Evolutionary conservation across 2,329 filamentous ascomycete genomes (phyloP), one percentile per base, ranked within the genome.

Genomic region (Paraphaeosphaeria sporulosa): DNA sequence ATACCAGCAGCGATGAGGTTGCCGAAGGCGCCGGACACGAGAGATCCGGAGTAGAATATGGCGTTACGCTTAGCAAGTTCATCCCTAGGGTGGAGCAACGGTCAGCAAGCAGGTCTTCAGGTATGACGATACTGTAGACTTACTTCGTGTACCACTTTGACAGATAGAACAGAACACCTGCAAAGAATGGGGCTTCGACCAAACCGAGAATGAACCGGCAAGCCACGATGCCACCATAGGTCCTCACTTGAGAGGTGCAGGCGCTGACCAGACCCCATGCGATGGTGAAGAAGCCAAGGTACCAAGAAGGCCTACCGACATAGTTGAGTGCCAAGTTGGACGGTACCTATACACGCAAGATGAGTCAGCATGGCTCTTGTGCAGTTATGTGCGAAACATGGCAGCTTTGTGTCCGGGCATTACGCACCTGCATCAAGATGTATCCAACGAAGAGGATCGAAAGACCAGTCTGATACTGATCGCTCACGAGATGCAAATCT

Each of bases 261-360:
- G 70, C 71, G 2, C 72, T 77, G 17, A 80, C 72, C 0, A 70
- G 59, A n/a, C 76, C 76, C 78, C 78, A 81, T 2, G 74, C 55
- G 5, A 78, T 75, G 70, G 84, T 84, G 2, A 80, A 80, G 3
- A 74, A 69, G 0, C 83, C 79, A 1, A 88, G 79, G 62, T 86
- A 87, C 6, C 84, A 63, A 1, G 84, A 84, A 1, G 86, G 86
- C 4, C 80, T 78, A 17, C 86, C 73, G 1, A 82, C 76, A 0
- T 85, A 87, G 10, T 64, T 65, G 25, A 88, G 75, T 0, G 85
- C 66, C 49, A 88, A 75, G 60, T 88, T 89, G 0, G 85, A 87
- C 0, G 86, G 86, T 0, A 89, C 30, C 30, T 32, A 32, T 4
- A 32, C 30, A 32, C 2, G 30, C 2, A 8, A 32, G 30, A 2